Evolutionary conservation across 2,329 filamentous ascomycete genomes (phyloP).

Genomic region (Samsoniella hepiali): DNA sequence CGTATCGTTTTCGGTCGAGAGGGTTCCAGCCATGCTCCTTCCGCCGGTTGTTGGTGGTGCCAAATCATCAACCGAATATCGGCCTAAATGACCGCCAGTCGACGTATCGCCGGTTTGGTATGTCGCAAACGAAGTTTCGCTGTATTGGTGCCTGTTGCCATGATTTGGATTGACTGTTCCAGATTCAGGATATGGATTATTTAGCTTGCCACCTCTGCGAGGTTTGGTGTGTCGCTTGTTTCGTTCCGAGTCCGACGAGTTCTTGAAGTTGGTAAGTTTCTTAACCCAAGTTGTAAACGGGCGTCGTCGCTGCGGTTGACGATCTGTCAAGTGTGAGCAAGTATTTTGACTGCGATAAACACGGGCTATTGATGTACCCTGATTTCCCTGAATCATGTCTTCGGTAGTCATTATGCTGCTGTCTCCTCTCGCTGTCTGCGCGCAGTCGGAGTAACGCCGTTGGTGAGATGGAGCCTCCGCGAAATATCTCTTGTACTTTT

Average conservation of each 20-base stretch:
- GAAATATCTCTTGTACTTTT: neutral
- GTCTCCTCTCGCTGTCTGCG: neutral
- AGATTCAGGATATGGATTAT: constrained; percentile 90
- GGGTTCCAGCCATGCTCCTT: constrained; percentile 72
- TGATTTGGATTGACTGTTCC: constrained; percentile 48
- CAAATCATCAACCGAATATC: constrained; percentile 57
- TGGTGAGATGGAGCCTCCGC: neutral
- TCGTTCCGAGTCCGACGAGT: constrained; percentile 58
- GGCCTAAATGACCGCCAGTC: constrained; percentile 53
- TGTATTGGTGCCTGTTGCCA: constrained; percentile 30
- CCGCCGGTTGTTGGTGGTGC: constrained; percentile 60
- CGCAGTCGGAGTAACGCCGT: neutral
- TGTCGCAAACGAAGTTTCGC: constrained; percentile 54
- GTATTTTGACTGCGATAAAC: constrained; percentile 20
- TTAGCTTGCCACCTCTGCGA: constrained; percentile 63
- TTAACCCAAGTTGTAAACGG: constrained; percentile 95
- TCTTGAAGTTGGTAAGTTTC: constrained; percentile 84
- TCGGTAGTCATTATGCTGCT: constrained; percentile 34
- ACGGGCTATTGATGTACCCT: constrained; percentile 36
- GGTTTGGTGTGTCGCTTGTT: constrained; percentile 41
- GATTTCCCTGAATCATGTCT: constrained; percentile 39
- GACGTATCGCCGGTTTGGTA: constrained; percentile 55
- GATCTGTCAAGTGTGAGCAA: constrained; percentile 54
- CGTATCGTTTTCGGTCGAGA: constrained; percentile 79
- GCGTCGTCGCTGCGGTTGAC: constrained; percentile 65